Percentiles rank a stretch among this genome's conserved stretches.
phyloP scores from a whole-genome alignment of 257 asterid species.

The Solanum chilense region DNA sequence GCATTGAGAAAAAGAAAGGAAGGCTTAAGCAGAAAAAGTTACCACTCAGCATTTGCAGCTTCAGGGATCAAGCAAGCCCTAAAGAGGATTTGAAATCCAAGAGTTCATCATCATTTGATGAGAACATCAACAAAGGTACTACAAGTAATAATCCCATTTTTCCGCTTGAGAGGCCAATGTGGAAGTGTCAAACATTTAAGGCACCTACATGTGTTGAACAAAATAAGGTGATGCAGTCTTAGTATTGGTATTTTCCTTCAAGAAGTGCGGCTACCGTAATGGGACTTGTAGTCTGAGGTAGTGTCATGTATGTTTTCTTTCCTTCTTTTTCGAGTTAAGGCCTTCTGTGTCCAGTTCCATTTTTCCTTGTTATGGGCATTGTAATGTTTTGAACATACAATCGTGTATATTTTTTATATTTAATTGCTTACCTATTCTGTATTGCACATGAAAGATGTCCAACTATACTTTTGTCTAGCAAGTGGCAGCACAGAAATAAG shows the following conservation, averaged over 20 bases:
- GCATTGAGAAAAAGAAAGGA: constrained; percentile 43
- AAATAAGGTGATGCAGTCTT: constrained; percentile 71
- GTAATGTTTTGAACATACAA: constrained; percentile 28
- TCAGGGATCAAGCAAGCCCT: constrained; percentile 52
- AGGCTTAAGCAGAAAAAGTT: constrained; percentile 66
- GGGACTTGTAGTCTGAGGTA: constrained; percentile 33
- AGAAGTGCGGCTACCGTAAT: constrained; percentile 30
- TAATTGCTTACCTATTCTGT: constrained; percentile 40
- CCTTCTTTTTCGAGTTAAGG: constrained; percentile 22
- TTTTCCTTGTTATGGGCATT: constrained; percentile 29
- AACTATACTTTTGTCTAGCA: not conserved
- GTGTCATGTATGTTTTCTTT: constrained; percentile 11
- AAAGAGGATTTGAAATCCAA: constrained; percentile 39
- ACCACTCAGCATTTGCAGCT: constrained; percentile 79
- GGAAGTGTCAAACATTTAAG: constrained; percentile 83
- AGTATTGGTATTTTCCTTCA: constrained; percentile 24
- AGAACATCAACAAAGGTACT: constrained; percentile 3
- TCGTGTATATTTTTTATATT: constrained; percentile 38
- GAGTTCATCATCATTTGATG: constrained; percentile 12
- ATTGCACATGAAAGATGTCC: constrained; percentile 2
- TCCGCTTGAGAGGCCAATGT: constrained; percentile 45
- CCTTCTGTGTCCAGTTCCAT: not conserved
- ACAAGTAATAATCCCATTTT: constrained; percentile 23
- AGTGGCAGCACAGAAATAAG: not conserved
- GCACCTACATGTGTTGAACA: constrained; percentile 60